Conservation (phyloP, 2,329 filamentous ascomycete species). For the Colletotrichum neosansevieriae region DNA sequence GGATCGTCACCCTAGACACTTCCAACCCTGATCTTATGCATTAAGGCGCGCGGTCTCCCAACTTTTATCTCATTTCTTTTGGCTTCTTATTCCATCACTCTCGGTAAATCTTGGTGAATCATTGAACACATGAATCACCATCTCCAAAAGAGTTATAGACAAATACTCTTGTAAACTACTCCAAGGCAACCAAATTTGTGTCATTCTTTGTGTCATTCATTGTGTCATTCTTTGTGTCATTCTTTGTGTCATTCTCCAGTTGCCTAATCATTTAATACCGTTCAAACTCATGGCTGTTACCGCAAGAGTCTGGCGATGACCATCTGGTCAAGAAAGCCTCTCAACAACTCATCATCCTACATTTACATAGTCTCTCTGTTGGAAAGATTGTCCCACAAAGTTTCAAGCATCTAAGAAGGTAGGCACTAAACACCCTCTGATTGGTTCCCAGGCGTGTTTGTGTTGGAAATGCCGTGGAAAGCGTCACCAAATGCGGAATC, state of each 20-base stretch:
- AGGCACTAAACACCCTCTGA: slow-evolving; percentile 38
- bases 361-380: slow-evolving; percentile 10
- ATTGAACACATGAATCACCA: no score
- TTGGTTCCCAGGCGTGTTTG: slow-evolving; percentile 50
- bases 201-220: no score
- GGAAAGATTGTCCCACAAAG: neutral
- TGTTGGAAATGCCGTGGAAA: slow-evolving; percentile 73
- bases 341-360: neutral
- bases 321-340: neutral
- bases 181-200: neutral
- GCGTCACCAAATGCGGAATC: slow-evolving; percentile 88
- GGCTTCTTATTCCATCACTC: no score
- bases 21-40: neutral
- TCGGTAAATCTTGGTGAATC: no score
- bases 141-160: no score
- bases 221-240: no score
- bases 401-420: no score
- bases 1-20: slow-evolving; percentile 1
- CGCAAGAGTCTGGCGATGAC: neutral
- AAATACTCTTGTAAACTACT: neutral
- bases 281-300: slow-evolving; percentile 13
- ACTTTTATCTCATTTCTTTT: no score
- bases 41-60: no score
- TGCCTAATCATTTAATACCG: slow-evolving; percentile 13
- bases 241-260: slow-evolving; percentile 19